Percentiles rank a stretch among this genome's conserved stretches.
phyloP scores from a whole-genome alignment of 305 asterid species.

The Fraxinus nigra region DNA sequence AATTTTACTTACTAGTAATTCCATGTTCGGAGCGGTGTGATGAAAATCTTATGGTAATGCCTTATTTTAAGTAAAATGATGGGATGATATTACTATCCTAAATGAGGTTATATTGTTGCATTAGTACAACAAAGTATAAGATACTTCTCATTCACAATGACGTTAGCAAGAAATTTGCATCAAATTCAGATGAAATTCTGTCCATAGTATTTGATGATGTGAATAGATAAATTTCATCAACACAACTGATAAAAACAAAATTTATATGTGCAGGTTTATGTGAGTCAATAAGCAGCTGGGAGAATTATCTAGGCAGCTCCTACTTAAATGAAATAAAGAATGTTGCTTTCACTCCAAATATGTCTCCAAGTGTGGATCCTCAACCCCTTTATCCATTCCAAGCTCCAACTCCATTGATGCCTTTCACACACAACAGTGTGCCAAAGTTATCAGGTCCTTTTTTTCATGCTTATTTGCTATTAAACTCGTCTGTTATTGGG shows the following conservation, averaged over 20 bases:
- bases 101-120: background rate
- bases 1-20: background rate
- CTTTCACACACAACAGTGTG: slow-evolving; percentile 22
- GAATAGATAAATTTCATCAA: background rate
- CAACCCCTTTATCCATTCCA: slow-evolving; percentile 11
- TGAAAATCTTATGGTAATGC: background rate
- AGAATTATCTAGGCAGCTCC: background rate
- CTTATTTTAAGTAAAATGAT: background rate
- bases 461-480: background rate
- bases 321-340: background rate
- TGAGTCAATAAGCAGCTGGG: slow-evolving; percentile 3
- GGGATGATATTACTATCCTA: background rate
- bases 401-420: slow-evolving; percentile 33
- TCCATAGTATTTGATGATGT: background rate
- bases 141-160: background rate
- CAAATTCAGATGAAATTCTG: background rate
- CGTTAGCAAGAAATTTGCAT: background rate
- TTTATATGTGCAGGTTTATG: slow-evolving; percentile 24
- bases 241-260: background rate
- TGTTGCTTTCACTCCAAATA: background rate
- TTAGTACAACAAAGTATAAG: background rate
- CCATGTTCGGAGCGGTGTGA: background rate
- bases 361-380: slow-evolving; percentile 19
- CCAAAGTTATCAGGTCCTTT: slow-evolving; percentile 37
- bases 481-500: background rate